Percentiles rank a stretch among this genome's conserved stretches.
phyloP scores from a whole-genome alignment of 2,329 filamentous ascomycete species.

The Sclerotinia trifoliorum region DNA sequence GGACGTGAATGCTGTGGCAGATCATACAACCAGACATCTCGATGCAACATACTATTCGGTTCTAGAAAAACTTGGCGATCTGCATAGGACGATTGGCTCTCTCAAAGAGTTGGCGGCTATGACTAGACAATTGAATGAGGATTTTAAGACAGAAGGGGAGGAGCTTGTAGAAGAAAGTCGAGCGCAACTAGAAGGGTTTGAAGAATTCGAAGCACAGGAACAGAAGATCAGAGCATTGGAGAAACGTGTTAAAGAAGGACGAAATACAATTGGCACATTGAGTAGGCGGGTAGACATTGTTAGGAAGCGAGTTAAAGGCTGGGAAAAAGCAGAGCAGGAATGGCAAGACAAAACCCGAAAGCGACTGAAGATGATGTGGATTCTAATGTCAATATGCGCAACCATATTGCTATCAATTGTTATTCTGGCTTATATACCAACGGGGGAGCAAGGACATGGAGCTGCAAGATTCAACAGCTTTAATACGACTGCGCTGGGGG shows the following conservation, averaged over 20 bases:
- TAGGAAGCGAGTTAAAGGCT: slow-evolving; percentile 61
- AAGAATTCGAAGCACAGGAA: slow-evolving; percentile 64
- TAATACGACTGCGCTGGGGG: slow-evolving; percentile 26
- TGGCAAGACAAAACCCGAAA: slow-evolving; percentile 67
- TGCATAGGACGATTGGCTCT: slow-evolving; percentile 63
- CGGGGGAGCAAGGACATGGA: slow-evolving; percentile 20
- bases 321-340: slow-evolving; percentile 64
- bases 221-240: slow-evolving; percentile 61
- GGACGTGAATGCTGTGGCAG: slow-evolving; percentile 59
- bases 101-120: slow-evolving; percentile 66
- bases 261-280: slow-evolving; percentile 58
- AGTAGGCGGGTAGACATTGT: slow-evolving; percentile 64
- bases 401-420: slow-evolving; percentile 47
- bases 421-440: slow-evolving; percentile 38
- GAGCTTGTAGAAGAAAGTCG: slow-evolving; percentile 60
- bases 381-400: slow-evolving; percentile 51
- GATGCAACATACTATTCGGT: slow-evolving; percentile 74
- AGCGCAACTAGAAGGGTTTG: slow-evolving; percentile 53
- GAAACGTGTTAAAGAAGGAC: slow-evolving; percentile 58
- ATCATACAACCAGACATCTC: slow-evolving; percentile 61
- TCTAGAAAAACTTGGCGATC: slow-evolving; percentile 62
- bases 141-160: slow-evolving; percentile 59
- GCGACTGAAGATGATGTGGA: slow-evolving; percentile 63
- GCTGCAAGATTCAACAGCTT: slow-evolving; percentile 27
- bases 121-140: slow-evolving; percentile 56